phyloP scores from a whole-genome alignment of 1,284 basidiomycete species.

The Moniliella sp. region DNA sequence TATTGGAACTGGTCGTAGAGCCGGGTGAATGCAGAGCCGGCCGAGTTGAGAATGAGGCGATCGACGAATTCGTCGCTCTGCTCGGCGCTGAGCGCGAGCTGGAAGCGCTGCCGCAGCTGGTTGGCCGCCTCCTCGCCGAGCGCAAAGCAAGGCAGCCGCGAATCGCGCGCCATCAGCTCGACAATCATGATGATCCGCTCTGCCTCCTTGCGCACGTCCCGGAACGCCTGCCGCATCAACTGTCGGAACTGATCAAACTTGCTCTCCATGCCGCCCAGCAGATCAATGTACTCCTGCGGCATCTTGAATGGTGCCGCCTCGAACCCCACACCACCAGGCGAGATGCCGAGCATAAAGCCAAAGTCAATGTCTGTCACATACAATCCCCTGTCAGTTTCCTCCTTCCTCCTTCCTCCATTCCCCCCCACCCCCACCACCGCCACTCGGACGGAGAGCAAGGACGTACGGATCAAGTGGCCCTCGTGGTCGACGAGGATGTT shows the following conservation, averaged over 20 bases:
- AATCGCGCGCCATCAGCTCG: constrained; percentile 95
- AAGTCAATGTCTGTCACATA: constrained; percentile 66
- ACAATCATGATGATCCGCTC: constrained; percentile 87
- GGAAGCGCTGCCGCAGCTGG: constrained; percentile 71
- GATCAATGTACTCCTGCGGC: constrained; percentile 77
- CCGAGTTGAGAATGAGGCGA: constrained; percentile 17
- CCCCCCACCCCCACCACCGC: no score
- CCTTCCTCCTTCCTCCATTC: no score
- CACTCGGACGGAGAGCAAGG: no score
- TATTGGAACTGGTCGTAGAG: constrained; percentile 31
- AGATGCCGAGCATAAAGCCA: constrained; percentile 77
- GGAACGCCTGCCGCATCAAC: constrained; percentile 77
- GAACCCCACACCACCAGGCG: constrained; percentile 80
- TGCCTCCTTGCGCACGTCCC: constrained; percentile 80
- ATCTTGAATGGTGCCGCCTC: constrained; percentile 97
- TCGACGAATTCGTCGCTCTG: constrained; percentile 64
- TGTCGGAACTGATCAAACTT: constrained; percentile 65
- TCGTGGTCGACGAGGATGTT: constrained; percentile 89
- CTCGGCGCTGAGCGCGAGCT: constrained; percentile 64
- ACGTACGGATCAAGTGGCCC: constrained; percentile 65
- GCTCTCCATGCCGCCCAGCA: constrained; percentile 66
- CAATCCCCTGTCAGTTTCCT: no score
- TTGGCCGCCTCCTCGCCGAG: constrained; percentile 71
- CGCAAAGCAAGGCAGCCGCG: constrained; percentile 76
- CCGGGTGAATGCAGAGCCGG: constrained; percentile 27